Evolutionary conservation across 1,284 basidiomycete genomes (phyloP).

Genomic region (Pseudozyma tsukubaensis): DNA sequence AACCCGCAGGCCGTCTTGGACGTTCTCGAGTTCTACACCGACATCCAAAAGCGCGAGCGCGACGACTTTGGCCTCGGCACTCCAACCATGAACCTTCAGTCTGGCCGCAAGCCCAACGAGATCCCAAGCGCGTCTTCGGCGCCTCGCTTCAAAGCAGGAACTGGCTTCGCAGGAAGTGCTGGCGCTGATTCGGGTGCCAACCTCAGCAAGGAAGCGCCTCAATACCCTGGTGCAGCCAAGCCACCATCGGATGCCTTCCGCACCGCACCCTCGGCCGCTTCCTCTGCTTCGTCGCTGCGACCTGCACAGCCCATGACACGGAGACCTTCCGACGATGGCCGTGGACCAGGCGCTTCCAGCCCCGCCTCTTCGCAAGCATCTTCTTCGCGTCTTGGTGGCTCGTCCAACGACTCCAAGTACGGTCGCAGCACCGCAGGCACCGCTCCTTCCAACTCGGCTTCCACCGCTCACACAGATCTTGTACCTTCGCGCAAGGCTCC

Average conservation of each 20-base stretch:
- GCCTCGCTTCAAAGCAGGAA: constrained; percentile 52
- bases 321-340: constrained; percentile 44
- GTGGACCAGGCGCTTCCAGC: constrained; percentile 29
- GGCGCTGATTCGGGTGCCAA: constrained; percentile 31
- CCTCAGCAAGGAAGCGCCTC: constrained; percentile 36
- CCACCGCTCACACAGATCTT: constrained; percentile 36
- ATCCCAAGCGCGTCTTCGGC: constrained; percentile 34
- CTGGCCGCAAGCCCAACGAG: constrained; percentile 55
- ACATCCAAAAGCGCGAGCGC: constrained; percentile 91
- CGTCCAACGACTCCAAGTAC: constrained; percentile 46
- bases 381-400: constrained; percentile 37
- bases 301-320: constrained; percentile 26
- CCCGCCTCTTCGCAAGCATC: constrained; percentile 33
- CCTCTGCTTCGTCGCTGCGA: constrained; percentile 20
- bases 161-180: constrained; percentile 51
- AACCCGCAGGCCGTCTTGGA: constrained; percentile 97
- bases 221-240: constrained; percentile 31
- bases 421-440: constrained; percentile 22
- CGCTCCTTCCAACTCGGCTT: constrained; percentile 9
- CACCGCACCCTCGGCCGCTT: constrained; percentile 19
- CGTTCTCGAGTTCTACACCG: constrained; percentile 97
- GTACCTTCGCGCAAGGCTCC: constrained; percentile 62
- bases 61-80: constrained; percentile 74
- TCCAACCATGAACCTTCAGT: constrained; percentile 65
- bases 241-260: constrained; percentile 47